Evolutionary conservation across 768 basidiomycete species (phyloP), one percentile per base, ranked within the genome.

Genomic region (Russula ochroleuca): DNA sequence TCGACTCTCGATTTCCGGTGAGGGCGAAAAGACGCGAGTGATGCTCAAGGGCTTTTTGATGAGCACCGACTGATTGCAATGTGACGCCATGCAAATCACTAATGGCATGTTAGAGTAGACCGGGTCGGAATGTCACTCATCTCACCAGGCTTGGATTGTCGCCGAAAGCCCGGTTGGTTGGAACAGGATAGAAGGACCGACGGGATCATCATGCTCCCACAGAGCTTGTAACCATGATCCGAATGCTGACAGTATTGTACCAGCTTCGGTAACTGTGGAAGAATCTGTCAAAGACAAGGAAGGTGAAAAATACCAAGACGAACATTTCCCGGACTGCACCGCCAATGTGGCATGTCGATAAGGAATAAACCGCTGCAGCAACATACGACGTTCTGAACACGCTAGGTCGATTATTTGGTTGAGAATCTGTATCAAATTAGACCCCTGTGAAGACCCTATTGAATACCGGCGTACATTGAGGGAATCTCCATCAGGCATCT

Each of bases 261-360:
- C 62, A 8, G 49, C 31, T 7, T 49, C 40, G 21, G 53, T 52
- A 45, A 37, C 59, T 59, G 33, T 35, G 37, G 23, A 47, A 17
- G 28, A 33, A 51, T 38, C 19, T 31, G 40, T 57, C 48, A 45
- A 41, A 37, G 31, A 25, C 15, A 15, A 21, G 35, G 7, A 15
- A 25, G 14, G 21, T 40, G 31, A 47, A 50, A 6, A 41, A 28
- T 28, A 23, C 37, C 23, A n/a, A 23, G 52, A 66, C 78, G 64
- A 66, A 87, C 87, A 69, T 66, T 72, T 69, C 35, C 67, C 72
- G 6, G 74, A 75, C 33, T 80, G 76, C 21, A 72, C 63, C 10
- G 74, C 64, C 87, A 86, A 88, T 35, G 79, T 45, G n/a, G 84
- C 72, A 65, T 85, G 85, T 65, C 83, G 83, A 68, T 85, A 85